phyloP scores from a whole-genome alignment of 2,329 filamentous ascomycete species.

The Ceratocystiopsis minuta region DNA sequence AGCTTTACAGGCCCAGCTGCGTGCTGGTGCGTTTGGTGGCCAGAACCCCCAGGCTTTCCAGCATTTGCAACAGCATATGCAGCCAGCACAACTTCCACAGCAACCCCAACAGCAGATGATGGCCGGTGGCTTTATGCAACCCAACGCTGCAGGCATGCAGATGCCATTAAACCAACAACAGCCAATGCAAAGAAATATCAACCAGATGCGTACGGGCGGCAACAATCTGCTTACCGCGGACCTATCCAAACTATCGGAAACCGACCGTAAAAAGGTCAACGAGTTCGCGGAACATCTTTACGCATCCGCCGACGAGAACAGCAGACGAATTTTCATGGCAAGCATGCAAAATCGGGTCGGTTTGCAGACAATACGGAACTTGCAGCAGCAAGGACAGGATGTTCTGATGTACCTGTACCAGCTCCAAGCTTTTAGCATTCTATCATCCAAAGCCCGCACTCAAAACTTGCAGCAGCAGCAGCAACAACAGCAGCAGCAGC shows the following conservation, averaged over 20 bases:
- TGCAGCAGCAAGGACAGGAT: conserved; percentile 28
- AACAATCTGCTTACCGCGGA: conserved; percentile 14
- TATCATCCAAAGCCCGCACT: conserved; percentile 10
- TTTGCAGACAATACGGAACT: conserved; percentile 23
- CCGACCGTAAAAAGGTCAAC: conserved; percentile 27
- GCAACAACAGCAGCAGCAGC: conserved; percentile 10
- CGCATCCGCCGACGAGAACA: conserved; percentile 22
- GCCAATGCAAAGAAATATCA: conserved; percentile 22
- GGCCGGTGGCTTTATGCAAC: conserved; percentile 19
- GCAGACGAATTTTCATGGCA: conserved; percentile 24
- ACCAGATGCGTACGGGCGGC: conserved; percentile 16
- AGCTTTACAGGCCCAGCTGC: conserved; percentile 30
- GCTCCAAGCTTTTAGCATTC: conserved; percentile 17
- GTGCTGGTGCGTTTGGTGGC: conserved; percentile 21
- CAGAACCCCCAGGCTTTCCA: conserved; percentile 37
- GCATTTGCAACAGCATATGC: conserved; percentile 40
- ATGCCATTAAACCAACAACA: conserved; percentile 24
- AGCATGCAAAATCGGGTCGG: conserved; percentile 20
- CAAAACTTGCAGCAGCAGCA: conserved; percentile 9
- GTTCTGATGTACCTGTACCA: conserved; percentile 32
- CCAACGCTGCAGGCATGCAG: conserved; percentile 14
- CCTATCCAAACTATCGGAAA: conserved; percentile 21
- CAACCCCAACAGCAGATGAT: conserved; percentile 24
- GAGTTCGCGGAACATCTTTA: conserved; percentile 26
- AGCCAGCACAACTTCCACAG: conserved; percentile 32